Evolutionary conservation across 2,329 filamentous ascomycete genomes (phyloP), one percentile per base, ranked within the genome.

Genomic region (Rutstroemia sydowiana): DNA sequence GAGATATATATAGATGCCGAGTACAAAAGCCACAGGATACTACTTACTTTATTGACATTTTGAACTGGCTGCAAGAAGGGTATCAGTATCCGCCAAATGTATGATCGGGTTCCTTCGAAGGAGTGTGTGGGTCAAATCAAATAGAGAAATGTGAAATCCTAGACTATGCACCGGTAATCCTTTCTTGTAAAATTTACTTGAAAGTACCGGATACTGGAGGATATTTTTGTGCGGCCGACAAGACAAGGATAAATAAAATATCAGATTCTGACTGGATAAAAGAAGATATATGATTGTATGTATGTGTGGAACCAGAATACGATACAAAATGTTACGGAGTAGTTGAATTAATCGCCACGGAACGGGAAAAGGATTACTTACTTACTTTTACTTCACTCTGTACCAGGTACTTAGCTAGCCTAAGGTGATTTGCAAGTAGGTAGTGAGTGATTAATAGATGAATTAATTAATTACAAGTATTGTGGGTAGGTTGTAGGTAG

Each of bases 11-110:
- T n/a, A 26, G 23, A 26, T 26, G 23, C 23, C 23, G 23, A 26
- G 23, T 26, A 26, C 23, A 16, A 20, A 39, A 46, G 37, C 26
- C 48, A 51, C 42, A 46, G 34, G 42, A 30, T 18, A 51, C 48
- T 39, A 51, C 48, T 46, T 46, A 51, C 42, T 51, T 51, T 44
- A 51, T 51, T 51, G 48, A 51, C 48, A 51, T 51, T 46, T 46
- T 51, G 31, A 23, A 36, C 26, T 51, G 48, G 32, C 48, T 46
- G 46, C 48, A 42, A 42, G 48, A 51, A 51, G 42, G 31, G 42
- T 23, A 39, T 30, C 30, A 46, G 42, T 46, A 51, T 46, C 42
- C 42, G 48, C 31, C 45, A 37, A 32, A 42, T 20, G 42, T 51
- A 18, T 51, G 34, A 46, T 46, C 46, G 48, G 48, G 34, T 10